A percentile compares a stretch with the other conserved stretches of the same genome.
Evolutionary conservation across 1,284 basidiomycete genomes (phyloP).

Genomic region (Xanthoconium separans): DNA sequence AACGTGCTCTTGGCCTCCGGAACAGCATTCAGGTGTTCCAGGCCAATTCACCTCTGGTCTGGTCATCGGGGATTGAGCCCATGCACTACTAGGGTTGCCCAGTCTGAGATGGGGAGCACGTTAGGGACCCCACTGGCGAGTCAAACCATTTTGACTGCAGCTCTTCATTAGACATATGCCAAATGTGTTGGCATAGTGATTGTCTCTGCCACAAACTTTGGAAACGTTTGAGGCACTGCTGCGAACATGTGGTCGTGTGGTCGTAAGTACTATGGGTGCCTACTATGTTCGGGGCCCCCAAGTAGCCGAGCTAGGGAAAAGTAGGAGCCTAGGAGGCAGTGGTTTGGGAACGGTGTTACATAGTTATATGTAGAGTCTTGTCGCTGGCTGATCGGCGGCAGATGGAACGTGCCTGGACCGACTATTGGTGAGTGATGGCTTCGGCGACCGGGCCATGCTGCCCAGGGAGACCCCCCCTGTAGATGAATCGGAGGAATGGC

Average conservation of each 20-base stretch:
- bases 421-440: neutral
- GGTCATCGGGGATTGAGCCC: neutral
- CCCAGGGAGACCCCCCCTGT: neutral
- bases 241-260: neutral
- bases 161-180: neutral
- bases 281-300: too few relatives aligned
- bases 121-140: neutral
- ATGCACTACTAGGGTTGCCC: neutral
- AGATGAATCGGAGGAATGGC: constrained; percentile 18
- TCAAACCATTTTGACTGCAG: neutral
- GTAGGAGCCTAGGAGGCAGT: too few relatives aligned
- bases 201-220: neutral
- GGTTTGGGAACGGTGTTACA: too few relatives aligned
- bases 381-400: too few relatives aligned
- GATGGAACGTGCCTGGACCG: too few relatives aligned
- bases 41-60: too few relatives aligned
- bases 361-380: too few relatives aligned
- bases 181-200: constrained; percentile 8
- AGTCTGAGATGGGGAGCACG: too few relatives aligned
- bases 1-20: neutral
- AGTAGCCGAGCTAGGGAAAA: too few relatives aligned
- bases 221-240: neutral
- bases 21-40: neutral
- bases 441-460: neutral
- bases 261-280: too few relatives aligned